A percentile compares a stretch with the other conserved stretches of the same genome.
These are phyloP conservation scores for Auricularia sp. DNA, from an alignment of 768 basidiomycete species.

Conservation along the genomic window DNA sequence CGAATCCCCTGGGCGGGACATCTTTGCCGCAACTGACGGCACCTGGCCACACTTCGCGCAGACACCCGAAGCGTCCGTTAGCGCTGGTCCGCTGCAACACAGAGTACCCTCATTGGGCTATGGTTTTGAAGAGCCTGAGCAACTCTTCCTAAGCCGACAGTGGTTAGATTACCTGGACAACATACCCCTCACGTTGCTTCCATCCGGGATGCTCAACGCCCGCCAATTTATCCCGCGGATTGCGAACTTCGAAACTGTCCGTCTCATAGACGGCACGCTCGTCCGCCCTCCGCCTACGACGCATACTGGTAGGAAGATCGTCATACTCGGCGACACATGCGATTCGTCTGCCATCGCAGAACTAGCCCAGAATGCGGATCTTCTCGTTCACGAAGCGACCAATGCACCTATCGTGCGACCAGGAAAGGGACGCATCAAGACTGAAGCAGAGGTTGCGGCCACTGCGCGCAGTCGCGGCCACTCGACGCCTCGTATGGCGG, in stretches of 20 bases:
- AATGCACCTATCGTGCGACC: slow-evolving; percentile 55
- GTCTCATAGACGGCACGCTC: slow-evolving; percentile 20
- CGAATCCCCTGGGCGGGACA: slow-evolving; percentile 53
- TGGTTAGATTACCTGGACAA: slow-evolving; percentile 11
- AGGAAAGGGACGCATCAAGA: slow-evolving; percentile 21
- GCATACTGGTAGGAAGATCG: slow-evolving; percentile 48
- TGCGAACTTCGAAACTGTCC: slow-evolving; percentile 8
- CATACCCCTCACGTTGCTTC: slow-evolving; percentile 11
- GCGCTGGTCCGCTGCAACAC: slow-evolving; percentile 69
- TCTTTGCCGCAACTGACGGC: slow-evolving; percentile 43
- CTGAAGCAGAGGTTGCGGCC: slow-evolving; percentile 41
- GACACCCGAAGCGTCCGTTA: slow-evolving; percentile 38
- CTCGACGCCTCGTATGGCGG: slow-evolving; percentile 71
- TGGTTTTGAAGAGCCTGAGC: slow-evolving; percentile 49
- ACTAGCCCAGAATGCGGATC: slow-evolving; percentile 51
- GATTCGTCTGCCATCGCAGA: slow-evolving; percentile 44
- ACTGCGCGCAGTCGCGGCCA: slow-evolving; percentile 57
- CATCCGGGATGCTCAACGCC: slow-evolving; percentile 20
- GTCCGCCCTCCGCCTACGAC: slow-evolving; percentile 16
- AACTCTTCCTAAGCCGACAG: slow-evolving; percentile 8
- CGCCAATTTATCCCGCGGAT: slow-evolving; percentile 2
- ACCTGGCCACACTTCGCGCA: slow-evolving; percentile 52
- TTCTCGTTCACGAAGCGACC: slow-evolving; percentile 83
- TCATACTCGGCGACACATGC: slow-evolving; percentile 69
- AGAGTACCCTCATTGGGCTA: slow-evolving; percentile 77